Evolutionary conservation across 2,329 filamentous ascomycete species (phyloP).

Genomic region (Scortechinia acanthostroma): DNA sequence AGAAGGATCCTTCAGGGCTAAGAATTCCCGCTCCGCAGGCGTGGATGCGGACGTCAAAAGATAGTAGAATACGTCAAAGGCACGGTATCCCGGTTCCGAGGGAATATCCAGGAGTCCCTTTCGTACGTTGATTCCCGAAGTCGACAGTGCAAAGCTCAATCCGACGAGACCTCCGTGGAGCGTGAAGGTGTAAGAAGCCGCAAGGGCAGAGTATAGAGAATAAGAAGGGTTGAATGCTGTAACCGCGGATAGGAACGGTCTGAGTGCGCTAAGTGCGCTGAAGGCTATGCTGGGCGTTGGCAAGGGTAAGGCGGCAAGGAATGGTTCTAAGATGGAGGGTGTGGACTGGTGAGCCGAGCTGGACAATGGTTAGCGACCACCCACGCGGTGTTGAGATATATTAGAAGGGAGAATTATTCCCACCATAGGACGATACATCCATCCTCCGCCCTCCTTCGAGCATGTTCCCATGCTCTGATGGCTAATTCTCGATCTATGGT

Average conservation of each 20-base stretch:
- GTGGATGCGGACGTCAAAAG: slow-evolving; percentile 87
- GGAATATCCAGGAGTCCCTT: slow-evolving; percentile 77
- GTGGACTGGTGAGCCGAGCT: slow-evolving; percentile 85
- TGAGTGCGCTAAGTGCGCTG: slow-evolving; percentile 72
- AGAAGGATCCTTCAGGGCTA: slow-evolving; percentile 72
- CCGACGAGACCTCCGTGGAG: slow-evolving; percentile 73
- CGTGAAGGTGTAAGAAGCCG: slow-evolving; percentile 74
- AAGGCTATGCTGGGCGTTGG: slow-evolving; percentile 69
- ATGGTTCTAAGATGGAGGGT: slow-evolving; percentile 76
- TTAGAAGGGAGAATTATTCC: slow-evolving; percentile 14
- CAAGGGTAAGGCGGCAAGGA: slow-evolving; percentile 74
- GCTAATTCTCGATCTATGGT: slow-evolving; percentile 76
- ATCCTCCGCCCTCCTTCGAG: slow-evolving; percentile 86
- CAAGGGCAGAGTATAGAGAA: slow-evolving; percentile 72
- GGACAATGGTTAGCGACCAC: too few relatives aligned
- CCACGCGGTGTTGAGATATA: not conserved
- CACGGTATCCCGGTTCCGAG: slow-evolving; percentile 72
- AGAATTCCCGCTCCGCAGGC: slow-evolving; percentile 78
- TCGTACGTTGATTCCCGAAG: slow-evolving; percentile 78
- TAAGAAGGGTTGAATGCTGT: slow-evolving; percentile 85
- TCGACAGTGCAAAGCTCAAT: slow-evolving; percentile 71
- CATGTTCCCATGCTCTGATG: slow-evolving; percentile 88
- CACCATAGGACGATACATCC: slow-evolving; percentile 86
- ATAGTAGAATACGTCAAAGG: slow-evolving; percentile 98
- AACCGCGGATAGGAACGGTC: slow-evolving; percentile 79